Percentiles rank a stretch among this genome's conserved stretches.
These are phyloP conservation scores for Saccharomycopsis sp. DNA, from an alignment of 805 yeast species.

Conservation along the genomic window DNA sequence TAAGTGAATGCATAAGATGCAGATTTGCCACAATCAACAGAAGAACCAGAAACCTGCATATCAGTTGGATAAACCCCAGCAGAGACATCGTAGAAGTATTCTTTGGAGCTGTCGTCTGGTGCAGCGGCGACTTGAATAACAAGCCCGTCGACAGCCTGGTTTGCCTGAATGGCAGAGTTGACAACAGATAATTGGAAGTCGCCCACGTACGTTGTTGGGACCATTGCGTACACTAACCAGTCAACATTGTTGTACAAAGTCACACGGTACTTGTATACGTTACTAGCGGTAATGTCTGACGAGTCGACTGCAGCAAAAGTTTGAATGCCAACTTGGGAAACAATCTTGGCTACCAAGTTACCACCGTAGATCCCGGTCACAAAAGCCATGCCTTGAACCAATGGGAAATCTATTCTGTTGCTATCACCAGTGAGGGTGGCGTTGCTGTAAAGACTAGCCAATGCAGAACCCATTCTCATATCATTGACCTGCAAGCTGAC, in stretches of 20 bases:
- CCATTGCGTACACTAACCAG: slow-evolving; percentile 41
- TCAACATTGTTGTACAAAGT: slow-evolving; percentile 27
- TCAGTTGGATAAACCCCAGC: slow-evolving; percentile 60
- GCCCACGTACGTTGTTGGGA: slow-evolving; percentile 31
- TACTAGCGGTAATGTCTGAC: slow-evolving; percentile 28
- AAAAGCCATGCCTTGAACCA: slow-evolving; percentile 55
- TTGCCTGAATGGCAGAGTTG: slow-evolving; percentile 28
- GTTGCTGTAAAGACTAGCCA: slow-evolving; percentile 27
- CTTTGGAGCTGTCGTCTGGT: slow-evolving; percentile 8
- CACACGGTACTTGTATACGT: slow-evolving; percentile 44
- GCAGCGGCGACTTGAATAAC: slow-evolving; percentile 44
- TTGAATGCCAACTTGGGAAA: slow-evolving; percentile 39
- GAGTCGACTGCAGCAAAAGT: slow-evolving; percentile 32
- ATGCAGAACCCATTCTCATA: slow-evolving; percentile 43
- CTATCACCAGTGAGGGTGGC: slow-evolving; percentile 25
- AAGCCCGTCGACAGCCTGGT: slow-evolving; percentile 30
- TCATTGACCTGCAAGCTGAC: slow-evolving; percentile 32
- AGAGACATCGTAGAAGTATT: slow-evolving; percentile 42
- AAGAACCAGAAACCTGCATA: slow-evolving; percentile 39
- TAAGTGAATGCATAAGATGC: slow-evolving; percentile 43
- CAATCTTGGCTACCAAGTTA: slow-evolving; percentile 24
- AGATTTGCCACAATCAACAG: slow-evolving; percentile 31
- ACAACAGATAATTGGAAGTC: slow-evolving; percentile 27
- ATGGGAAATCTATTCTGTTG: slow-evolving; percentile 41
- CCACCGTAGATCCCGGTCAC: slow-evolving; percentile 43